Conservation (phyloP, 345 rosid species). For the Eucalyptus paniculata region DNA sequence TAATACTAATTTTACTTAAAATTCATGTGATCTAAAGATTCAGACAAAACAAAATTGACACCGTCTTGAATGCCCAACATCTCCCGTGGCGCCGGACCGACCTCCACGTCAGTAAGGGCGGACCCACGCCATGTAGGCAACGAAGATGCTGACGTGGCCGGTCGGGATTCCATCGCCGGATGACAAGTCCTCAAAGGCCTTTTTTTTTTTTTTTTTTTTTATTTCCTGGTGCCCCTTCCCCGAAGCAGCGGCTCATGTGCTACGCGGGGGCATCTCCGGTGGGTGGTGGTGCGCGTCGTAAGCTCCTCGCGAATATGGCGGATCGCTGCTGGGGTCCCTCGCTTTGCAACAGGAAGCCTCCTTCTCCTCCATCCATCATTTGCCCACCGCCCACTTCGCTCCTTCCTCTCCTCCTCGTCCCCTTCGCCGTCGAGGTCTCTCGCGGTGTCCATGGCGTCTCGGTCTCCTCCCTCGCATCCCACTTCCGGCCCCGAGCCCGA, state of each 20-base stretch:
- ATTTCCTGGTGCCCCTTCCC: background rate
- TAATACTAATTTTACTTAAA: fast-evolving
- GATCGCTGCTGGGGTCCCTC: slow-evolving; percentile 28
- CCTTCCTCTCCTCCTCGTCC: background rate
- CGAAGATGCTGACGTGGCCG: background rate
- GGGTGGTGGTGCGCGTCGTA: background rate
- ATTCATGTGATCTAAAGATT: background rate
- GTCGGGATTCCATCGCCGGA: background rate
- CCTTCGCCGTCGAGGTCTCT: background rate
- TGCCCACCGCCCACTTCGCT: background rate
- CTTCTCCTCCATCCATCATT: background rate
- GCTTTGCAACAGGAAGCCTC: background rate
- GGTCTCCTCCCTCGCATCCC: background rate
- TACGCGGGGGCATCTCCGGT: background rate
- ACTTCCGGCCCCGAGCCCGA: slow-evolving; percentile 17
- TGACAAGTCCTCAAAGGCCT: background rate
- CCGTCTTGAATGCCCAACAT: background rate
- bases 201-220: no score
- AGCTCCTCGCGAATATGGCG: slow-evolving; percentile 25
- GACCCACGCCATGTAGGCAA: background rate
- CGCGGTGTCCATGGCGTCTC: background rate
- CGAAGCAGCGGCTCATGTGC: background rate
- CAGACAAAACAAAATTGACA: background rate
- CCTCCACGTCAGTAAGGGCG: background rate
- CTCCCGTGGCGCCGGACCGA: background rate